A percentile compares a stretch with the other conserved stretches of the same genome.
Conservation (phyloP, 768 basidiomycete species). For the Lactarius pseudohatsudake region DNA sequence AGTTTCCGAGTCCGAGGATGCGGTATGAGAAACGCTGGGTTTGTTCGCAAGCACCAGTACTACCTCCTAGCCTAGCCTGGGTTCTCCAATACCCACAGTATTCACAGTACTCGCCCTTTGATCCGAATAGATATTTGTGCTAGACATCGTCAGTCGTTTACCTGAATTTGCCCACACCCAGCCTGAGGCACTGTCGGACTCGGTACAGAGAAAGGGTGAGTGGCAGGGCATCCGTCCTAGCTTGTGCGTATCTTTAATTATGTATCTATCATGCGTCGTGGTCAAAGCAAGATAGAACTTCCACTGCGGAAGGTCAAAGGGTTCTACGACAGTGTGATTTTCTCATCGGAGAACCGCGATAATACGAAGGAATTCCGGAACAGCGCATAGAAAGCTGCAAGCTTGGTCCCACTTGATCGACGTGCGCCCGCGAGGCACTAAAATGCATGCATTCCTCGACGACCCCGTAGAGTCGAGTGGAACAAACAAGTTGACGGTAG, state of each 20-base stretch:
- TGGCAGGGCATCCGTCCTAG: neutral
- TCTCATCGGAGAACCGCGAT: conserved; percentile 17
- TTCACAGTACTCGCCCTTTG: conserved; percentile 2
- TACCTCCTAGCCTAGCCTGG: neutral
- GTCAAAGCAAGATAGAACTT: conserved; percentile 15
- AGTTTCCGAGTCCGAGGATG: conserved; percentile 14
- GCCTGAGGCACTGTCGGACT: conserved; percentile 6
- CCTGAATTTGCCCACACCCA: neutral
- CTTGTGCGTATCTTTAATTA: neutral
- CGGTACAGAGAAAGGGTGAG: conserved; percentile 18
- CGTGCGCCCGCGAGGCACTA: neutral
- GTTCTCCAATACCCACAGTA: neutral
- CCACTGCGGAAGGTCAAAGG: conserved; percentile 23
- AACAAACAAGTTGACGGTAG: conserved; percentile 23
- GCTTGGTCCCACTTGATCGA: neutral
- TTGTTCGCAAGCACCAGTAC: neutral
- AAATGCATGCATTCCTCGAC: conserved; percentile 11
- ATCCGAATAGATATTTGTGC: conserved; percentile 26
- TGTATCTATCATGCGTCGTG: neutral
- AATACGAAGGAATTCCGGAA: conserved; percentile 5
- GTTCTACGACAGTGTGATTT: conserved; percentile 25
- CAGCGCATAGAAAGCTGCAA: conserved; percentile 21
- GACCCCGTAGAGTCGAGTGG: conserved; percentile 27
- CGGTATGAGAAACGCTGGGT: conserved; percentile 5
- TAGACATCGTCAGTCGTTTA: conserved; percentile 20